These are phyloP conservation scores for Halophytophthora polymorphica DNA, from an alignment of 352 stramenopile genomes.

Conservation along the genomic window DNA sequence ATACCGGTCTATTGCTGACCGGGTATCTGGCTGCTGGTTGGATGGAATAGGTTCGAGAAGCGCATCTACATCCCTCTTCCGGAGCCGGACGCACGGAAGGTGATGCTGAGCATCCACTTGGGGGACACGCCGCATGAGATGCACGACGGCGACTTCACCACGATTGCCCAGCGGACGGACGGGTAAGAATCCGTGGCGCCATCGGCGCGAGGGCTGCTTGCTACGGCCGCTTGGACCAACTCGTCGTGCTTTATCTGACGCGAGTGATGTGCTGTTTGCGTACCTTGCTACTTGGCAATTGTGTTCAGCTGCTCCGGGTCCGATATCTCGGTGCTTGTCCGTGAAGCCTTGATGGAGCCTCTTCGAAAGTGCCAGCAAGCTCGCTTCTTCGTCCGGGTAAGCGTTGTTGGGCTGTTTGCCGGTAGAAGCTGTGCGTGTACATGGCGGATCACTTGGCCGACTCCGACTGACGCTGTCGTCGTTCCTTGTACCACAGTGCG, in stretches of 20 bases:
- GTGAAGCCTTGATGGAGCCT: constrained; percentile 97
- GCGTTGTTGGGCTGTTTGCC: neutral
- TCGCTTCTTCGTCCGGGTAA: constrained; percentile 87
- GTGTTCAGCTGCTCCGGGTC: constrained; percentile 85
- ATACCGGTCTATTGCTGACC: constrained; percentile 4
- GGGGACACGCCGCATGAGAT: constrained; percentile 95
- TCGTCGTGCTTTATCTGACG: neutral
- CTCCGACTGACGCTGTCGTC: constrained; percentile 1
- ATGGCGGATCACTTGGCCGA: neutral
- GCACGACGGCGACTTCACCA: constrained; percentile 92
- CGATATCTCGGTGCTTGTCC: constrained; percentile 97
- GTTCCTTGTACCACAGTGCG: constrained; percentile 45
- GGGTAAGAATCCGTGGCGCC: constrained; percentile 55
- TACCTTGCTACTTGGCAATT: neutral
- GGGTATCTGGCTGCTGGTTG: constrained; percentile 1
- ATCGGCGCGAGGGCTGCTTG: neutral
- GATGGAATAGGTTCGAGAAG: constrained; percentile 94
- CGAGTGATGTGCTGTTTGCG: neutral
- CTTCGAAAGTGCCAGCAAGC: constrained; percentile 96
- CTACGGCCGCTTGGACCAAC: neutral
- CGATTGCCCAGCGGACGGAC: constrained; percentile 91
- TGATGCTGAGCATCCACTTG: constrained; percentile 98
- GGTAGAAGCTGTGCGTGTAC: neutral
- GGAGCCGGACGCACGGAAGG: constrained; percentile 85
- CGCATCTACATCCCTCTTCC: constrained; percentile 98